Base-by-base conservation (phyloP, 345 rosid genomes). In the Tarenaya hassleriana region DNA sequence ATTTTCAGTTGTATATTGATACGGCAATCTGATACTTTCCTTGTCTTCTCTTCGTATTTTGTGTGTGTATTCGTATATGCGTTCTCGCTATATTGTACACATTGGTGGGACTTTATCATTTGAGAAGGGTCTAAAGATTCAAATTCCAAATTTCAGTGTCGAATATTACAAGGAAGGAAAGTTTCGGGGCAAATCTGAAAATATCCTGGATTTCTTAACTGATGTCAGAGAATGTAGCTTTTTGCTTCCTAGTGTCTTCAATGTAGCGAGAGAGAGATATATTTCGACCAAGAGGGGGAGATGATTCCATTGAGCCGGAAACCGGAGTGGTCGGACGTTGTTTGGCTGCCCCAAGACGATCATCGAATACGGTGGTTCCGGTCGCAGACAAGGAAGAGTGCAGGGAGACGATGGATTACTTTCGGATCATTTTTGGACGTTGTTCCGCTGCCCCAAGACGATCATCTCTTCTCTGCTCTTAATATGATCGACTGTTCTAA, bases 341-440 rank as follows among this genome's bases (percentile, higher is more conserved):
- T 61, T 10, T 88, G 94, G 45, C 38, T 85, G 18, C 75, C 67
- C 5, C 97, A 92, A 68, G 70, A 92, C 66, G 97, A 92, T 55
- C 95, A 94, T 1, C 91, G 7, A 77, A 80, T 58, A 95, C 88
- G 0, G 95, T 92, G 27, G 97, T 85, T 0, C 72, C 82, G 15
- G 85, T 88, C 67, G 91, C 82, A 0, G 85, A 85, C 79, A 78
- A 73, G 68, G 84, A 77, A 17, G 78, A 79, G 11, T 92, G 88
- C 63, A 75, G 75, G 10, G 94, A 88, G 75, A 74, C 84, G 10
- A 92, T 92, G 94, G 77, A 78, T 75, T 92, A 85, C 75, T 92
- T 92, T 52, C 84, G 97, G 1, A 88, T 94, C 42, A 43, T 92
- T 31, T 92, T 77, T 63, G 2, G 94, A 81, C 57, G 87, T 92